Evolutionary conservation across 495 filamentous ascomycete species (phyloP), one percentile per base, ranked within the genome.

Genomic region (Filosporella fistucella): DNA sequence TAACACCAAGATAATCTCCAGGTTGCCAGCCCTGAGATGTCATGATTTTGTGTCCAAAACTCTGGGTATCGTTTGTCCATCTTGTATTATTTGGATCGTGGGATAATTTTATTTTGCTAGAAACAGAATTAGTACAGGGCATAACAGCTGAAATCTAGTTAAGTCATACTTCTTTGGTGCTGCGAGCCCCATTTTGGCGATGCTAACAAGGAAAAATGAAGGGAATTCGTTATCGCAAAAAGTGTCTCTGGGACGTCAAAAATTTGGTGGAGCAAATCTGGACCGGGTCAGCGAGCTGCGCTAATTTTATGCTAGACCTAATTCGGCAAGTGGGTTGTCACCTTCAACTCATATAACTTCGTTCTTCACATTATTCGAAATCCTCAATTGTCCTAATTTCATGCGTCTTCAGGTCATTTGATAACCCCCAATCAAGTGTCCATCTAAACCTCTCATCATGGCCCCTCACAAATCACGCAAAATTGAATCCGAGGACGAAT

Each of bases 81-180:
- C 77, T 78, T 23, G 87, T 95, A 62, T 96, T 96, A 63, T 96
- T 95, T 12, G 91, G 91, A 68, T 98, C 91, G 58, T 82, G 68
- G 38, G 87, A 84, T 41, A 96, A 76, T 64, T 91, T 95, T 26
- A 75, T 78, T 57, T 79, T 86, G 62, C 91, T 97, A 49, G 33
- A 53, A 42, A 41, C 36, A 45, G 51, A n/a, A n/a, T 54, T 40
- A 66, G 50, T 29, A 18, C n/a, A 8, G 13, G 21, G 17, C 10
- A 38, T 9, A 26, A 14, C n/a, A 21, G 42, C 45, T 39, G 42
- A 46, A 14, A 29, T 10, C 25, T 26, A 36, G 68, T n/a, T 60
- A 32, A 8, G 13, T 2, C 24, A 13, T 75, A 91, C 87, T 85
- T 88, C 56, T 76, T 76, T 42, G 83, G 80, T 29, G 64, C 85